Conservation (phyloP, 805 yeast genomes). For the Vanderwaltozyma tropicalis region DNA sequence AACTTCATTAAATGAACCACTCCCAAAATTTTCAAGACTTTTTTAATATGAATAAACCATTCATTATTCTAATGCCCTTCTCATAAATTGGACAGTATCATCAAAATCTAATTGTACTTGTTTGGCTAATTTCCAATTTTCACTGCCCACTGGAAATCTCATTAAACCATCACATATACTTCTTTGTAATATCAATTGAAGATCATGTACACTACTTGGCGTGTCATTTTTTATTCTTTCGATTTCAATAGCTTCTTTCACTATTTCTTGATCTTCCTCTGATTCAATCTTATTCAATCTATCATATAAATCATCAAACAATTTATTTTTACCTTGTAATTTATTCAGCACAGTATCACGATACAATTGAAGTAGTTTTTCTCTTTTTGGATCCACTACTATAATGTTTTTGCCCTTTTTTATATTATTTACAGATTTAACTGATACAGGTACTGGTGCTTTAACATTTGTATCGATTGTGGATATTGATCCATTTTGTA, state of each 20-base stretch:
- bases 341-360: conserved; percentile 27
- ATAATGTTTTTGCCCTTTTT: not conserved
- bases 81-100: conserved; percentile 28
- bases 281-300: conserved; percentile 3
- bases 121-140: conserved; percentile 18
- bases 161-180: conserved; percentile 24
- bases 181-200: conserved; percentile 24
- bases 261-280: conserved; percentile 2
- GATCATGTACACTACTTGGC: conserved; percentile 24
- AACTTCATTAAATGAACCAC: too few relatives aligned
- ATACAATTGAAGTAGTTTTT: conserved; percentile 22
- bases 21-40: too few relatives aligned
- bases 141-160: conserved; percentile 14
- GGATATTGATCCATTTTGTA: conserved; percentile 1
- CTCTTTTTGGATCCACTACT: conserved; percentile 20
- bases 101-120: conserved; percentile 25
- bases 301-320: conserved; percentile 14
- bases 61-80: conserved; percentile 23
- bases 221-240: conserved; percentile 18
- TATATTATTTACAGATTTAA: not conserved
- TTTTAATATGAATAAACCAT: not conserved
- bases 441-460: conserved; percentile 3
- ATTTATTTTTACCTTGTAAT: conserved; percentile 19
- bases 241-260: conserved; percentile 9
- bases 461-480: not conserved